Conservation (phyloP, 306 rosid species). For the Hylodesmum podocarpum region DNA sequence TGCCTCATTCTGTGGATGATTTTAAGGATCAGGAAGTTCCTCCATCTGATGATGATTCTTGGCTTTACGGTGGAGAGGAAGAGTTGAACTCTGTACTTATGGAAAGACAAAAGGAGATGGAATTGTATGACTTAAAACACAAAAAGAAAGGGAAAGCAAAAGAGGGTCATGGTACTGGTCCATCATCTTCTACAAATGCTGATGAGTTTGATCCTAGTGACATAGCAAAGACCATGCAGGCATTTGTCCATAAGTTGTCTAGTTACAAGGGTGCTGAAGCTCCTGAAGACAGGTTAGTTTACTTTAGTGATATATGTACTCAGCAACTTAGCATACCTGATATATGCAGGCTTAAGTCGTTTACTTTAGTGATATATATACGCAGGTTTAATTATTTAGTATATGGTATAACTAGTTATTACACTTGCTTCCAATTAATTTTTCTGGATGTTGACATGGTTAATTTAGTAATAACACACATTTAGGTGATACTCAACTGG, state of each 20-base stretch:
- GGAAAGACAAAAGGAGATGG: conserved; percentile 94
- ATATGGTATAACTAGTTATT: background rate
- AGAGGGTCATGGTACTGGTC: conserved; percentile 44
- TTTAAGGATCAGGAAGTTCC: conserved; percentile 63
- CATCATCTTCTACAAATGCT: conserved; percentile 47
- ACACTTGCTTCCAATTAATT: background rate
- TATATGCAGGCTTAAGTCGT: background rate
- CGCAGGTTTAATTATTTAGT: conserved; percentile 11
- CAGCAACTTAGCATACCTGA: conserved; percentile 3
- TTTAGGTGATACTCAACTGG: conserved; percentile 10
- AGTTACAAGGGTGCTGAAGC: conserved; percentile 93
- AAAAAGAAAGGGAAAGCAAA: conserved; percentile 62
- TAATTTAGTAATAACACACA: background rate
- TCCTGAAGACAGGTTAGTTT: conserved; percentile 70
- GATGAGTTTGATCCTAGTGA: conserved; percentile 67
- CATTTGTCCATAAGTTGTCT: conserved; percentile 77
- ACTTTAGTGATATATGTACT: conserved; percentile 11
- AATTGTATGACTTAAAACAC: conserved; percentile 60
- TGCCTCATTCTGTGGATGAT: conserved; percentile 60
- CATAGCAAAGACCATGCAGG: conserved; percentile 75
- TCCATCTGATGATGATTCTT: conserved; percentile 84
- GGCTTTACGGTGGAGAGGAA: conserved; percentile 87
- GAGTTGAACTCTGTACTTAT: conserved; percentile 74
- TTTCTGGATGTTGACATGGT: conserved; percentile 8
- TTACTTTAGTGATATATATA: background rate